phyloP scores from a whole-genome alignment of 129 eudicot species.

The Helichrysum umbraculigerum region DNA sequence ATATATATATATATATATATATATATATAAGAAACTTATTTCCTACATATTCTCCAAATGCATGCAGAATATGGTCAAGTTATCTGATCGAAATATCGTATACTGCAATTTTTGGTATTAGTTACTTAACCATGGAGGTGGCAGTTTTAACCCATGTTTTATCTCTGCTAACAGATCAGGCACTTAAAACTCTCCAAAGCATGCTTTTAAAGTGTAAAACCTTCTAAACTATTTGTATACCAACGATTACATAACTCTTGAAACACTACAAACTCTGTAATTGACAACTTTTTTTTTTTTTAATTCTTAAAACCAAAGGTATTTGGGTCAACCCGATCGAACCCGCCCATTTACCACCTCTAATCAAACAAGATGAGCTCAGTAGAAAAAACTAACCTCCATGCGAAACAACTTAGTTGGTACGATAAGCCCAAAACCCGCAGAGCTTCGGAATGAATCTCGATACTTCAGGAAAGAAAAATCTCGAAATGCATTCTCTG shows the following conservation, averaged over 20 bases:
- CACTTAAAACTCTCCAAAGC: neutral
- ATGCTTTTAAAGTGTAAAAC: neutral
- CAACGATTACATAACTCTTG: neutral
- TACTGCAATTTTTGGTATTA: neutral
- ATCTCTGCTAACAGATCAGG: neutral
- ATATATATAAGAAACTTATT: neutral
- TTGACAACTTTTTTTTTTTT: neutral
- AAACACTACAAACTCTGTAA: neutral
- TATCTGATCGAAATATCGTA: neutral
- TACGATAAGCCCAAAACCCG: constrained; percentile 71
- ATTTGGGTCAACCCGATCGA: neutral
- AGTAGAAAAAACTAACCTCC: constrained; percentile 64
- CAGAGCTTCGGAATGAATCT: constrained; percentile 72
- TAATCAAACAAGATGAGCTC: neutral
- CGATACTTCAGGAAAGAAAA: constrained; percentile 54
- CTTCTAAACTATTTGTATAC: neutral
- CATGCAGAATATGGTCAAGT: neutral
- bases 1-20: no score
- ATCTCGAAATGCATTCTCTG: constrained; percentile 58
- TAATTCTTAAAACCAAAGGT: neutral
- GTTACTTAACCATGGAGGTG: neutral
- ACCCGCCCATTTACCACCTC: neutral
- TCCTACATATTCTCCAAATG: constrained; percentile 1
- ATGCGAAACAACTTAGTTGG: constrained; percentile 85
- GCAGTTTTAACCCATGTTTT: neutral